These are phyloP conservation scores for Linum lewisii DNA, from an alignment of 345 rosid species.

Conservation along the genomic window DNA sequence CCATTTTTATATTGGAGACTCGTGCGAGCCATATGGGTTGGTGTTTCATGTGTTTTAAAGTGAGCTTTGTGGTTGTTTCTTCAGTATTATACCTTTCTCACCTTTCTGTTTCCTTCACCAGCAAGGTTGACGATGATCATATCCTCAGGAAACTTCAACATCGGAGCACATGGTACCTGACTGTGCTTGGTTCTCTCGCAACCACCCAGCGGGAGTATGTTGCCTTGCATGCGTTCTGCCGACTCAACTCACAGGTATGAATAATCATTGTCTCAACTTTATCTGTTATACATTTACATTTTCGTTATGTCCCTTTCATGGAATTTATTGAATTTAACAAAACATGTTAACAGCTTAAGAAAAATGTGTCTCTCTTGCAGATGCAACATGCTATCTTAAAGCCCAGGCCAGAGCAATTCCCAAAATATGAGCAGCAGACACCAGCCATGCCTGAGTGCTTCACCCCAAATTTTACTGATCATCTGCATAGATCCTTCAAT, in stretches of 20 bases:
- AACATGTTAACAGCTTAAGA: too few relatives aligned
- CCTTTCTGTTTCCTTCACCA: constrained; percentile 18
- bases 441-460: constrained; percentile 96
- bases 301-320: constrained; percentile 8
- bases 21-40: constrained; percentile 58
- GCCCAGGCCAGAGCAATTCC: constrained; percentile 90
- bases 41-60: background rate
- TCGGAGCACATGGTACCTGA: constrained; percentile 73
- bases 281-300: constrained; percentile 13
- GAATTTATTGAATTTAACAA: constrained; percentile 15
- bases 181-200: constrained; percentile 97
- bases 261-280: constrained; percentile 5
- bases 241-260: constrained; percentile 80
- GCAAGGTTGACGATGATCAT: constrained; percentile 73
- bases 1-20: constrained; percentile 91
- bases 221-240: constrained; percentile 97
- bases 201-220: constrained; percentile 98
- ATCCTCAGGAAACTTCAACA: constrained; percentile 81
- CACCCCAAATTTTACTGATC: constrained; percentile 69
- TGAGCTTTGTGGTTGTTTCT: background rate
- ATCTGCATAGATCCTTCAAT: constrained; percentile 73
- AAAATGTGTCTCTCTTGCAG: constrained; percentile 25
- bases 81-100: background rate
- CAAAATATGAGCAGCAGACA: constrained; percentile 79
- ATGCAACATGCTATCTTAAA: constrained; percentile 93